Evolutionary conservation across 2,329 filamentous ascomycete genomes (phyloP).

Genomic region (Aulographum hederae): DNA sequence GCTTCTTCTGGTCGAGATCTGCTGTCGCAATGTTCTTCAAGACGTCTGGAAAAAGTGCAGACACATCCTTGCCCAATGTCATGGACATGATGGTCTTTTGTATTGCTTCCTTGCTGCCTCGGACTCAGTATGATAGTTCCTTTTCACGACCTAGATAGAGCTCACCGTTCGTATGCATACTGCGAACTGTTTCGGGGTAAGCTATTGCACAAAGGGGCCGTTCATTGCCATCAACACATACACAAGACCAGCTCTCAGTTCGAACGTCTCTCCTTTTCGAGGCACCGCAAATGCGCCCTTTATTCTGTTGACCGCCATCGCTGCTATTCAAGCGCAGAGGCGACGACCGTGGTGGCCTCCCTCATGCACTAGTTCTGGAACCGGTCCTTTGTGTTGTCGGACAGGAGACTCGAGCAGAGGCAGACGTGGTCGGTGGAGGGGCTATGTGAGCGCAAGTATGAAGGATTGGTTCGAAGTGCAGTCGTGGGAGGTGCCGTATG

Average conservation of each 20-base stretch:
- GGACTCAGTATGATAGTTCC: conserved; percentile 13
- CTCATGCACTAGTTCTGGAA: too few relatives aligned
- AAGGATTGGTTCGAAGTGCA: too few relatives aligned
- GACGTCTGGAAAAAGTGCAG: conserved; percentile 89
- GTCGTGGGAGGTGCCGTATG: too few relatives aligned
- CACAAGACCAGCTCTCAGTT: conserved; percentile 82
- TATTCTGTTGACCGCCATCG: conserved; percentile 92
- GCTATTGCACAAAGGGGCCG: conserved; percentile 6
- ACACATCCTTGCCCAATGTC: conserved; percentile 97
- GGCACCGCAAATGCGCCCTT: conserved; percentile 83
- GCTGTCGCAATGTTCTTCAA: conserved; percentile 94
- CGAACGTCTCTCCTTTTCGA: conserved; percentile 94
- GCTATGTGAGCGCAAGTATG: too few relatives aligned
- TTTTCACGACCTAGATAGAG: conserved; percentile 4
- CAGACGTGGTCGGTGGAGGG: too few relatives aligned
- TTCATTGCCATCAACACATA: conserved; percentile 14
- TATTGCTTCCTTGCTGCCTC: conserved; percentile 73
- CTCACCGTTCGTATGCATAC: conserved; percentile 84
- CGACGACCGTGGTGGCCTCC: background rate
- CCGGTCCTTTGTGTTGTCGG: too few relatives aligned
- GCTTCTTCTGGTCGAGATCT: conserved; percentile 97
- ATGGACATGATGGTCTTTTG: conserved; percentile 99
- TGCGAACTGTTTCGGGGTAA: conserved; percentile 49
- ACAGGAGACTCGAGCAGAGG: too few relatives aligned
- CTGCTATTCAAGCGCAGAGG: conserved; percentile 8